phyloP scores from a whole-genome alignment of 176 grass and related monocot genomes.

The Guadua angustifolia region DNA sequence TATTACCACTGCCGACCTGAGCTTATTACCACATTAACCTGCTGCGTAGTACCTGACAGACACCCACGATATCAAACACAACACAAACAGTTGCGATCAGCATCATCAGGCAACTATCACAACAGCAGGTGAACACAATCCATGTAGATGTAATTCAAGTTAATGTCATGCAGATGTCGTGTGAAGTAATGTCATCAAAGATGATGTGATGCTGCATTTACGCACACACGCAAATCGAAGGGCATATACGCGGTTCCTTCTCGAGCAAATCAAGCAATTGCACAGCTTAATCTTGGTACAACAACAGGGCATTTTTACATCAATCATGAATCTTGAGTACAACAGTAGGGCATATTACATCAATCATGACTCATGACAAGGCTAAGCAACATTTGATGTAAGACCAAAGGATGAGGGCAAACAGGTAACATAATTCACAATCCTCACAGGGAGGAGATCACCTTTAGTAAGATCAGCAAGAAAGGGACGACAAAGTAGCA shows the following conservation, averaged over 20 bases:
- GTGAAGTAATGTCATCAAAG: not conserved
- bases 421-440: constrained; percentile 50
- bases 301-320: constrained; percentile 34
- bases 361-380: constrained; percentile 35
- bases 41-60: not conserved
- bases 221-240: not conserved
- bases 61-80: constrained; percentile 28
- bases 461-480: constrained; percentile 37
- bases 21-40: not conserved
- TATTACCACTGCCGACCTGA: constrained; percentile 6
- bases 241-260: not conserved
- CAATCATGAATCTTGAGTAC: constrained; percentile 25
- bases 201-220: constrained; percentile 4
- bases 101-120: not conserved
- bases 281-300: not conserved
- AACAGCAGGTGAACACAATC: constrained; percentile 1
- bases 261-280: not conserved
- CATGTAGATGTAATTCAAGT: not conserved
- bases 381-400: constrained; percentile 38
- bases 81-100: constrained; percentile 2
- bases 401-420: constrained; percentile 35
- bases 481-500: not conserved
- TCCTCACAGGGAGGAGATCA: constrained; percentile 28
- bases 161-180: not conserved
- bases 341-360: constrained; percentile 34